Base-by-base conservation (phyloP, 2,329 filamentous ascomycete genomes). In the Rhynchosporium graminicola region DNA sequence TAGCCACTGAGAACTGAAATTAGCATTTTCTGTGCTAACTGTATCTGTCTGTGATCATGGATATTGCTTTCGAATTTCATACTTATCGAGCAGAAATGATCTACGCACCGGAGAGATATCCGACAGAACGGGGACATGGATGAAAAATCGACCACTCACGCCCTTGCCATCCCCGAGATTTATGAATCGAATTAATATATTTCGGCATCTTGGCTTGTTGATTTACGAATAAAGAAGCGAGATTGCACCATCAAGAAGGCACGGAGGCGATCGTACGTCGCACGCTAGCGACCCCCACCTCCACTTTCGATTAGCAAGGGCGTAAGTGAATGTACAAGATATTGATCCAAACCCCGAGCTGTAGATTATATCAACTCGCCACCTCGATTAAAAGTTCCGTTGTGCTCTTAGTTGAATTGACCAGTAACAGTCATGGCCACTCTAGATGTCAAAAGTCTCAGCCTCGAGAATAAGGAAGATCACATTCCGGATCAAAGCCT, bases 401-500 rank as follows among this genome's bases (percentile, higher is more conserved):
- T 52, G 26, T n/a, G 7, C 36, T 15, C 4, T 52, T 13, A n/a
- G 38, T 9, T 36, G 5, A 42, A 28, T 13, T 7, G 26, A 29
- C 13, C 36, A 40, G 42, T 10, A 38, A 5, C 15, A 13, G 28
- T 15, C 36, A 54, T 54, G 51, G 36, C 51, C 10, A 12, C 51
- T 10, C 10, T n/a, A 29, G 68, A 56, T 29, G 20, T 42, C 2
- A 54, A 54, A 15, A 33, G 51, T 12, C 51, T 54, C 66, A 55
- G 64, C 62, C 6, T n/a, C 56, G 64, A 60, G 38, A 42, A 63
- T 15, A 61, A 69, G 31, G 50, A 48, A 29, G 46, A 57, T 31
- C 59, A 59, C 28, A 56, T 13, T 20, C 9, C 50, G n/a, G 56
- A 64, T 60, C 31, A 43, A 45, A 58, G 62, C 28, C 63, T 73